These are phyloP conservation scores for Coprinopsis sp. DNA, from an alignment of 768 basidiomycete species.

Conservation along the genomic window DNA sequence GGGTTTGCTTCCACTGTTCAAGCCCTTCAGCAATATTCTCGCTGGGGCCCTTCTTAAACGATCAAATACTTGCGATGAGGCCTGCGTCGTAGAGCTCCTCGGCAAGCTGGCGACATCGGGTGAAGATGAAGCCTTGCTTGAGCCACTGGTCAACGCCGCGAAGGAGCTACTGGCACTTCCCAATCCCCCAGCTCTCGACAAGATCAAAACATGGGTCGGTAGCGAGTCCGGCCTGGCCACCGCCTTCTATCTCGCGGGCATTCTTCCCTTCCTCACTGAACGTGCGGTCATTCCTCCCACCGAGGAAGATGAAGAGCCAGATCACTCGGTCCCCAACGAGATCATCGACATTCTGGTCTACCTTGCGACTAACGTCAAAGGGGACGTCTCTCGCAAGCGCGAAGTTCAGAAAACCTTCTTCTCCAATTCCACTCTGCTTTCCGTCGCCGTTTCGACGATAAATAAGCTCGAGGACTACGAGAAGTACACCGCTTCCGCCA, in stretches of 20 bases:
- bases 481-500: conserved; percentile 6
- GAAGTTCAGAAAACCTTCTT: conserved; percentile 10
- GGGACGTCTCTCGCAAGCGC: not conserved
- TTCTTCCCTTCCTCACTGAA: not conserved
- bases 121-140: not conserved
- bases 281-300: not conserved
- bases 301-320: not conserved
- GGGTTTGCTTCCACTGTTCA: not conserved
- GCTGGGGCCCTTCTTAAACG: not conserved
- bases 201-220: not conserved
- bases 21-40: not conserved
- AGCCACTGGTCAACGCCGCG: conserved; percentile 1
- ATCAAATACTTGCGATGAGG: not conserved
- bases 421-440: not conserved
- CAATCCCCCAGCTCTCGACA: not conserved
- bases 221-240: conserved; percentile 4
- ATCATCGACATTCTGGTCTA: not conserved
- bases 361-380: not conserved
- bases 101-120: not conserved
- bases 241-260: conserved; percentile 12
- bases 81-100: not conserved
- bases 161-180: not conserved
- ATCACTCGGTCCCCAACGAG: not conserved
- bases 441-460: conserved; percentile 1
- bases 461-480: conserved; percentile 2